phyloP scores from a whole-genome alignment of 1,284 basidiomycete genomes.

The Cryptococcus sp. region DNA sequence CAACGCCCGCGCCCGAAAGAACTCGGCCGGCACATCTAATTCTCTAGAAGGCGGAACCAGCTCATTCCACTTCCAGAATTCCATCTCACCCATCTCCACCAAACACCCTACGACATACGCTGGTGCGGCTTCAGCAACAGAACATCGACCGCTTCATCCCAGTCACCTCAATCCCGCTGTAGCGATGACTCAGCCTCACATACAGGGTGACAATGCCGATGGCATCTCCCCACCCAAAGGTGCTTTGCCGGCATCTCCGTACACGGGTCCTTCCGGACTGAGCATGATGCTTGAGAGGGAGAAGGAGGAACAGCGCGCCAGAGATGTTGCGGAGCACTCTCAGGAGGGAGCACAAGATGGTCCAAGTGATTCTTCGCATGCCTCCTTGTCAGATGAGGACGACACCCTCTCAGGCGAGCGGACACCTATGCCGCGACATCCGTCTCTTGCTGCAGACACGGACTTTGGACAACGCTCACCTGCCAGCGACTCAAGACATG shows the following conservation, averaged over 20 bases:
- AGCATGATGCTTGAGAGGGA: constrained; percentile 45
- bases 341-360: neutral
- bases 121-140: constrained; percentile 6
- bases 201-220: constrained; percentile 5
- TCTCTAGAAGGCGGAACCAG: constrained; percentile 7
- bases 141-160: constrained; percentile 32
- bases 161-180: constrained; percentile 35
- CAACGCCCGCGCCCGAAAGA: constrained; percentile 15
- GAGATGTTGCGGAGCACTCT: neutral
- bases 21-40: constrained; percentile 15
- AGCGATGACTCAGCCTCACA: neutral
- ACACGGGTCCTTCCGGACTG: constrained; percentile 38
- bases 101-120: constrained; percentile 3
- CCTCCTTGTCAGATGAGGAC: constrained; percentile 2
- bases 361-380: neutral
- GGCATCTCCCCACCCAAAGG: constrained; percentile 23
- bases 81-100: constrained; percentile 8
- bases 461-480: neutral
- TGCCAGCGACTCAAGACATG: constrained; percentile 6
- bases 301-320: constrained; percentile 17
- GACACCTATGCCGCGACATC: constrained; percentile 14
- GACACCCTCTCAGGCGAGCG: constrained; percentile 12
- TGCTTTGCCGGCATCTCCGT: constrained; percentile 21
- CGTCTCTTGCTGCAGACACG: constrained; percentile 6
- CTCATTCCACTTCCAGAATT: constrained; percentile 11